Evolutionary conservation across 2,329 filamentous ascomycete genomes (phyloP).

Genomic region (Trichoderma atrobrunneum): DNA sequence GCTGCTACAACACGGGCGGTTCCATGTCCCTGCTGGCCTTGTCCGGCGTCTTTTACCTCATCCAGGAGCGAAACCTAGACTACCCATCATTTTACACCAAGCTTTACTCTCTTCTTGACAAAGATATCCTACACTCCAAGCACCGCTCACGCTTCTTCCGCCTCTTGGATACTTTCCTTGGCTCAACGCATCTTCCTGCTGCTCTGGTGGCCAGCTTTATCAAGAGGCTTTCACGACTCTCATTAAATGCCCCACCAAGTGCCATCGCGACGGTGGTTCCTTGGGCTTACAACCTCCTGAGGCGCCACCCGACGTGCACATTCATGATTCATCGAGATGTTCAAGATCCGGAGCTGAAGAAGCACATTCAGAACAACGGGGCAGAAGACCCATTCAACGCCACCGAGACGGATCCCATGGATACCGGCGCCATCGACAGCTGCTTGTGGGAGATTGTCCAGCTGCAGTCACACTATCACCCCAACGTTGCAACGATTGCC

Average conservation of each 20-base stretch:
- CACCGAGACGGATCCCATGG: slow-evolving; percentile 75
- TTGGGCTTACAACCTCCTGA: slow-evolving; percentile 93
- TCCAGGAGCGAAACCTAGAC: slow-evolving; percentile 89
- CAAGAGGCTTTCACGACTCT: slow-evolving; percentile 82
- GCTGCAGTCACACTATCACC: slow-evolving; percentile 89
- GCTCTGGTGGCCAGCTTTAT: slow-evolving; percentile 92
- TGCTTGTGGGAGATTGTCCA: slow-evolving; percentile 94
- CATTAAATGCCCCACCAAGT: slow-evolving; percentile 83
- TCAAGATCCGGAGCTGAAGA: slow-evolving; percentile 55
- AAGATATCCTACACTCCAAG: slow-evolving; percentile 85
- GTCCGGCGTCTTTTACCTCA: slow-evolving; percentile 91
- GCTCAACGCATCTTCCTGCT: slow-evolving; percentile 87
- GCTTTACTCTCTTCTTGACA: slow-evolving; percentile 87
- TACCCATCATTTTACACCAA: slow-evolving; percentile 93
- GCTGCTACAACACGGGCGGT: slow-evolving; percentile 84
- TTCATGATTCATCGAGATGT: slow-evolving; percentile 90
- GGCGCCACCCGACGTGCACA: slow-evolving; percentile 82
- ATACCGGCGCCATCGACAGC: slow-evolving; percentile 84
- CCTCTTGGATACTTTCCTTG: slow-evolving; percentile 83
- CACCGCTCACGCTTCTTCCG: slow-evolving; percentile 93
- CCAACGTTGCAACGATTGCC: slow-evolving; percentile 89
- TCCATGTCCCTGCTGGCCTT: slow-evolving; percentile 83
- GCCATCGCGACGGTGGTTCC: slow-evolving; percentile 87
- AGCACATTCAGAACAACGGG: slow-evolving; percentile 58
- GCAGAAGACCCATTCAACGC: slow-evolving; percentile 72